phyloP scores from a whole-genome alignment of 305 asterid genomes.

The Solanum hybrid region DNA sequence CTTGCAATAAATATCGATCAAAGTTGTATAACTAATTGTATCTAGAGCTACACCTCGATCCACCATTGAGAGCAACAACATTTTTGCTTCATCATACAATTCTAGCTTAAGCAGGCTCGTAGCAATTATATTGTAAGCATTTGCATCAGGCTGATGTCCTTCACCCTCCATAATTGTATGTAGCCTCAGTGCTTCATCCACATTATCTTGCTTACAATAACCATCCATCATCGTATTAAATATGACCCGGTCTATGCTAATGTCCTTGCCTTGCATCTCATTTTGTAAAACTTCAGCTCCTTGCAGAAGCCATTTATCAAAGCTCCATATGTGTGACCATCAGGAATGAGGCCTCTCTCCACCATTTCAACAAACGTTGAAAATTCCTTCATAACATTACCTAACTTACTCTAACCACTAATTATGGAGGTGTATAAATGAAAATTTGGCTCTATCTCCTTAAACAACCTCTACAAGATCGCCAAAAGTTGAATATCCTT shows the following conservation, averaged over 20 bases:
- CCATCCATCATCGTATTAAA: slow-evolving; percentile 69
- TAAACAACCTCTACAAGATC: slow-evolving; percentile 40
- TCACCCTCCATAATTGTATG: slow-evolving; percentile 45
- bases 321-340: slow-evolving; percentile 50
- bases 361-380: slow-evolving; percentile 49
- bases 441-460: slow-evolving; percentile 53
- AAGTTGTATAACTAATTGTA: slow-evolving; percentile 43
- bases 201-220: slow-evolving; percentile 63
- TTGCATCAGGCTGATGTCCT: slow-evolving; percentile 57
- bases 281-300: slow-evolving; percentile 42
- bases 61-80: slow-evolving; percentile 40
- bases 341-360: slow-evolving; percentile 47
- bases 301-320: slow-evolving; percentile 54
- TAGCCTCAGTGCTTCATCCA: slow-evolving; percentile 55
- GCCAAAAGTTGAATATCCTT: slow-evolving; percentile 25
- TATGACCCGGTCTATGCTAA: slow-evolving; percentile 40
- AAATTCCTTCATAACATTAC: slow-evolving; percentile 47
- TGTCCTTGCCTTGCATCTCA: slow-evolving; percentile 63
- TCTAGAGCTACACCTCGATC: slow-evolving; percentile 35
- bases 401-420: slow-evolving; percentile 32
- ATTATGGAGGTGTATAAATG: slow-evolving; percentile 51
- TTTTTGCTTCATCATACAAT: slow-evolving; percentile 45
- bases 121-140: slow-evolving; percentile 48
- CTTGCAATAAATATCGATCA: slow-evolving; percentile 52
- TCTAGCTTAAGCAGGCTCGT: slow-evolving; percentile 46